Evolutionary conservation across 164 flowering plant genomes (phyloP).

Genomic region (Vitis labrusca): DNA sequence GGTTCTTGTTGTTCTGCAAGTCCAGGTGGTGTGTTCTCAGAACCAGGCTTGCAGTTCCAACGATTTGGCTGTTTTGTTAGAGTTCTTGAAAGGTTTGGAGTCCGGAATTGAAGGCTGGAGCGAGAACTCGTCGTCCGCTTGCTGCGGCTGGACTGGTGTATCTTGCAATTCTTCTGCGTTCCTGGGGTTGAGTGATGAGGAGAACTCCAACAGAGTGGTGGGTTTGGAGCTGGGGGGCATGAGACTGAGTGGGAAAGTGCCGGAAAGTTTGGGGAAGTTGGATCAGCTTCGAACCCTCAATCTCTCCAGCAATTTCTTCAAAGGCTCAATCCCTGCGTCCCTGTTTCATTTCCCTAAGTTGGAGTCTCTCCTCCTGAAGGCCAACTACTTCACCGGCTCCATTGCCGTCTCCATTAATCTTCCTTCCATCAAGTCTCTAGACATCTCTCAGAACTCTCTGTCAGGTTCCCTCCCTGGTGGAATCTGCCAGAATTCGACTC

Average conservation of each 20-base stretch:
- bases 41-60: slow-evolving; percentile 31
- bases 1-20: slow-evolving; percentile 18
- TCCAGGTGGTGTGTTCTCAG: slow-evolving; percentile 26
- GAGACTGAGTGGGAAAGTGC: slow-evolving; percentile 26
- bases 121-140: slow-evolving; percentile 25
- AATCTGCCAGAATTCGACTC: slow-evolving; percentile 37
- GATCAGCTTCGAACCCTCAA: slow-evolving; percentile 40
- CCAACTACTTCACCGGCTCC: slow-evolving; percentile 34
- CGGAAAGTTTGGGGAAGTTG: slow-evolving; percentile 30
- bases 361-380: slow-evolving; percentile 37
- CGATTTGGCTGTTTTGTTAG: slow-evolving; percentile 43
- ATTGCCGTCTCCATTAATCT: slow-evolving; percentile 30
- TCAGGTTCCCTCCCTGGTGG: slow-evolving; percentile 28
- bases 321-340: slow-evolving; percentile 26
- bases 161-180: slow-evolving; percentile 30
- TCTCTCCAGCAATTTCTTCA: slow-evolving; percentile 35
- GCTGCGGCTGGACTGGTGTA: slow-evolving; percentile 50
- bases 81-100: slow-evolving; percentile 28
- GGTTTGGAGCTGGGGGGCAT: slow-evolving; percentile 23
- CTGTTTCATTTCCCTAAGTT: slow-evolving; percentile 28
- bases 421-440: slow-evolving; percentile 28
- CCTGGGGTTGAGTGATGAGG: slow-evolving; percentile 22
- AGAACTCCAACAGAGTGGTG: slow-evolving; percentile 27
- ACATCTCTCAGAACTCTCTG: slow-evolving; percentile 38
- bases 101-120: slow-evolving; percentile 33